Evolutionary conservation across 2,329 filamentous ascomycete genomes (phyloP), one percentile per base, ranked within the genome.

Genomic region (Penicillium brasilianum): DNA sequence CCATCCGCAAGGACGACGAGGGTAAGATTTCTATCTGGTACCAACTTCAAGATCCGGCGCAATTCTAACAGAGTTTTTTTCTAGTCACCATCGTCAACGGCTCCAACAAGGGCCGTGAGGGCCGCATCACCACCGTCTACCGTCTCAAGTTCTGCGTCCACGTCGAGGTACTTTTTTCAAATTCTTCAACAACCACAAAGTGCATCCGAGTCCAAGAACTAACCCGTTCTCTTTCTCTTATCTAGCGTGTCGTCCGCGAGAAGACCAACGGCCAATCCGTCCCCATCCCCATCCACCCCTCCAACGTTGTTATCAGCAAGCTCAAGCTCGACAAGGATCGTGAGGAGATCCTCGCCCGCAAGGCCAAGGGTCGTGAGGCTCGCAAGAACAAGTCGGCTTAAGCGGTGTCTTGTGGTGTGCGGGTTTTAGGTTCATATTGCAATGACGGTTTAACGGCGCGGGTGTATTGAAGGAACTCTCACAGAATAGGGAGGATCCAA

Each of bases 301-400:
- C 91, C 84, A 98, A 98, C 84, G 92, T 97, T 74, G 90, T 97
- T 85, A 91, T 99, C 86, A 97, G 90, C 85, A 97, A 97, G 89
- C 88, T 98, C 82, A 97, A 98, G 91, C 87, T 97, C 84, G 80
- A 83, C 71, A 83, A 83, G 76, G 81, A 83, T 71, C 77, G 81
- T 68, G 81, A 83, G 74, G 75, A 77, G 65, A 79, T 83, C 64
- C 73, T 82, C 51, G 78, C 79, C 70, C 77, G 81, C 67, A 70
- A 77, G 68, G 83, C 83, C 80, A 55, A 55, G 53, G 51, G 51
- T 30, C 51, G 51, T 54, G 51, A 44, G 51, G 51, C 51, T 43
- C 51, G 51, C 51, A 44, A 44, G 51, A 43, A 43, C 51, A 93
- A 93, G 85, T 73, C 71, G 51, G 82, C 81, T 84, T 89, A 89